phyloP scores from a whole-genome alignment of 164 flowering plant genomes.

The Macadamia tetraphylla region DNA sequence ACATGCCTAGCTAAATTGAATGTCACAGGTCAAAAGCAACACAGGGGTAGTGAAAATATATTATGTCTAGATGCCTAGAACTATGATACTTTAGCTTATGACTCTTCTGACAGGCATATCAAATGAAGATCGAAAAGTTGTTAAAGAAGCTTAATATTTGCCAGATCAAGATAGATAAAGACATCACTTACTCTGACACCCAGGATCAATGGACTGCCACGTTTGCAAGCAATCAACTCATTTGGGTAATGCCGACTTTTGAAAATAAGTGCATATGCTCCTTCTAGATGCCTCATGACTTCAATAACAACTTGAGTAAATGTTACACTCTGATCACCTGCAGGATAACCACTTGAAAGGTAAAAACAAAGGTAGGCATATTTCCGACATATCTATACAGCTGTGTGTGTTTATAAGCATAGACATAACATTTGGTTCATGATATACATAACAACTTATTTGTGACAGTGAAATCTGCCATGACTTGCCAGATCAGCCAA shows the following conservation, averaged over 20 bases:
- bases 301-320: constrained; percentile 93
- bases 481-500: too few relatives aligned
- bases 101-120: too few relatives aligned
- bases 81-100: too few relatives aligned
- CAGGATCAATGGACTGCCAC: constrained; percentile 94
- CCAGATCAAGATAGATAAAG: neutral
- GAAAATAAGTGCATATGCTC: constrained; percentile 96
- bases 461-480: too few relatives aligned
- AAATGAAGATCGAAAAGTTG: too few relatives aligned
- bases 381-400: neutral
- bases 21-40: too few relatives aligned
- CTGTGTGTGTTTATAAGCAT: neutral
- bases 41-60: too few relatives aligned
- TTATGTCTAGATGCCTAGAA: too few relatives aligned
- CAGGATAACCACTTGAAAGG: constrained; percentile 18
- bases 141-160: neutral
- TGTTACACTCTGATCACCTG: constrained; percentile 74
- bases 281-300: constrained; percentile 98
- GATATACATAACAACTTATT: too few relatives aligned
- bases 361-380: constrained; percentile 3
- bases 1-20: too few relatives aligned
- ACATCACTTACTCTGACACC: constrained; percentile 84
- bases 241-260: constrained; percentile 96
- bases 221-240: constrained; percentile 96
- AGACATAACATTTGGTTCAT: too few relatives aligned